Base-by-base conservation (phyloP, 169 alveolate genomes). In the Plasmodium vivax region DNA sequence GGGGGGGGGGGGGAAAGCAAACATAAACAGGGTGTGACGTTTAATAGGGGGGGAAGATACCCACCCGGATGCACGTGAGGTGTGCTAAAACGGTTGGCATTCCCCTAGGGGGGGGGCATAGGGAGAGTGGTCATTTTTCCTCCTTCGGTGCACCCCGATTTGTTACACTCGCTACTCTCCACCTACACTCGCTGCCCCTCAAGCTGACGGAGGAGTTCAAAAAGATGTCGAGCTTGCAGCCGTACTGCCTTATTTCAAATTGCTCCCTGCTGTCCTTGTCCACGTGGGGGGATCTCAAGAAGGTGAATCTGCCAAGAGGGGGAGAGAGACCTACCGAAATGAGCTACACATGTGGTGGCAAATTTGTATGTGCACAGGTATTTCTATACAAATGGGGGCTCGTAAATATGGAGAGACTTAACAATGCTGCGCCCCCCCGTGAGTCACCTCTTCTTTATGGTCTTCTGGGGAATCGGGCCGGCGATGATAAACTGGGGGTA, bases 181-280 rank as follows among this genome's bases (percentile, higher is more conserved):
- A 43, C 79, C 19, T 88, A 88, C 94, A 88, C 30, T 88, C 91
- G 23, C 38, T 41, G 68, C 72, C 68, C 32, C 80, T 88, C 82
- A 88, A 80, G 74, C 68, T 62, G 71, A 88, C 19, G 4, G 94
- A 73, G 4, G 91, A 62, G 51, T 88, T 88, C 16, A 88, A 72
- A 32, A 79, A 88, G 62, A 88, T 88, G 3, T 88, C 90, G 27
- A 88, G 16, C 62, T 88, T 88, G 16, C 94, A 88, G 6, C 90
- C 83, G 56, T 88, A 88, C 45, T 88, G 94, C 51, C 58, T 88
- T 88, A 88, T 88, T 62, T 88, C 94, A 38, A 88, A 88, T 68
- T 88, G 94, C 73, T 88, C 94, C 56, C 94, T 88, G 36, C 94
- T 88, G 83, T 88, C 94, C 74, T 88, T 88, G 43, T 88, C 94